Evolutionary conservation across 345 rosid genomes (phyloP).

Genomic region (Brassica rapa): DNA sequence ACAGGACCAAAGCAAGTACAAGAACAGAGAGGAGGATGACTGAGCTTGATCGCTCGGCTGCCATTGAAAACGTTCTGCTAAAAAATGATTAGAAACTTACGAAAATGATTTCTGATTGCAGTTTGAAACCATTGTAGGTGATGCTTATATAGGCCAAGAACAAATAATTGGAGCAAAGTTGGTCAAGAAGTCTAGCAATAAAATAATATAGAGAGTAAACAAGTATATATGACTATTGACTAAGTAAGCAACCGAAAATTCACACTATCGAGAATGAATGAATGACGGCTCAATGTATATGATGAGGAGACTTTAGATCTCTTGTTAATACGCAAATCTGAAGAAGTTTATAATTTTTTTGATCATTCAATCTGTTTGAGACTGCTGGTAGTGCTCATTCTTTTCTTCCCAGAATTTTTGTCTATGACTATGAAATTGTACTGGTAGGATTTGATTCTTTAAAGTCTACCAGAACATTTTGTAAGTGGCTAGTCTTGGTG

Average conservation of each 20-base stretch:
- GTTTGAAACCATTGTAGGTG: slow-evolving; percentile 11
- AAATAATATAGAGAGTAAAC: not conserved
- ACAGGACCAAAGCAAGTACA: slow-evolving; percentile 15
- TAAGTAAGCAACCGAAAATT: not conserved
- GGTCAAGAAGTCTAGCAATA: slow-evolving; percentile 10
- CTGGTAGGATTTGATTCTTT: not conserved
- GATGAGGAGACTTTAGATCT: not conserved
- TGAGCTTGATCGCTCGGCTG: slow-evolving; percentile 14
- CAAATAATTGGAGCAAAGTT: not conserved
- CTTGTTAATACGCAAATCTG: not conserved
- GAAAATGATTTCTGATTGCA: not conserved
- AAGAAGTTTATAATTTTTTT: not conserved
- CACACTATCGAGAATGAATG: not conserved
- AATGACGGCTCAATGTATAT: not conserved
- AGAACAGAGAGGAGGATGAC: slow-evolving; percentile 21
- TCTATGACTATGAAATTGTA: not conserved
- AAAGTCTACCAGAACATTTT: not conserved
- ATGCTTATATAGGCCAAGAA: slow-evolving; percentile 20
- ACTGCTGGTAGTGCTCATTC: not conserved
- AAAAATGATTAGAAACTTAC: not conserved
- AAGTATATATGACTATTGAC: not conserved
- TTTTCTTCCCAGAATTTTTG: not conserved
- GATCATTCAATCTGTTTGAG: not conserved
- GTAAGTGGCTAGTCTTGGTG: not conserved
- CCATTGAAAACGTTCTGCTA: not conserved